A percentile compares a stretch with the other conserved stretches of the same genome.
Conservation (phyloP, 306 rosid species). For the Vigna angularis region DNA sequence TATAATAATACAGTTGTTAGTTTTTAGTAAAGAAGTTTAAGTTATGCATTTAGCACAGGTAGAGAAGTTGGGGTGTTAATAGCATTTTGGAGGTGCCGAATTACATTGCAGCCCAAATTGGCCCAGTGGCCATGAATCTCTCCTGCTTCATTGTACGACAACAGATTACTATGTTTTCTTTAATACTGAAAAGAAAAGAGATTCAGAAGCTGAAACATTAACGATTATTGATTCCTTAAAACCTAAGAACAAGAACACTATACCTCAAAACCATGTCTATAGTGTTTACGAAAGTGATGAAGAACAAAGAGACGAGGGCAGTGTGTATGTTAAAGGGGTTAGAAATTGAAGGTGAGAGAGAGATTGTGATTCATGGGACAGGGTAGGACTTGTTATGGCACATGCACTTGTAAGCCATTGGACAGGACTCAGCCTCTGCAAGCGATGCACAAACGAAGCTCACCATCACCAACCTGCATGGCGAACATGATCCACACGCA, state of each 20-base stretch:
- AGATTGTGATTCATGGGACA: slow-evolving; percentile 33
- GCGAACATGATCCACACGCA: slow-evolving; percentile 58
- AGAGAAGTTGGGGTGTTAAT: too few species aligned
- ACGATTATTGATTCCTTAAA: not conserved
- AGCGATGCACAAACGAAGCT: slow-evolving; percentile 52
- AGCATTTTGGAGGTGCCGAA: too few species aligned
- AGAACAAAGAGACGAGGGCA: not conserved
- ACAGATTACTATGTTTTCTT: not conserved
- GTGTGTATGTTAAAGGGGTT: slow-evolving; percentile 17
- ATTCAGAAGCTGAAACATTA: not conserved
- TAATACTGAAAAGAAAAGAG: not conserved
- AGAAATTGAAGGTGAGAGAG: not conserved
- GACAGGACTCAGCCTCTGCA: slow-evolving; percentile 76
- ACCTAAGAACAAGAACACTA: not conserved
- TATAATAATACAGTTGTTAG: too few species aligned
- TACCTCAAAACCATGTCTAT: slow-evolving; percentile 34
- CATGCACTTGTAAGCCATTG: slow-evolving; percentile 84
- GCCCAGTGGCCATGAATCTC: too few species aligned
- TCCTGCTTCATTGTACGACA: too few species aligned
- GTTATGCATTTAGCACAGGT: too few species aligned
- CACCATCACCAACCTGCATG: slow-evolving; percentile 51
- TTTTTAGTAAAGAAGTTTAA: too few species aligned
- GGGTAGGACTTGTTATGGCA: slow-evolving; percentile 58
- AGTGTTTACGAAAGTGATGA: not conserved
- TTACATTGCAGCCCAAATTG: too few species aligned